Percentiles rank a stretch among this genome's conserved stretches.
Evolutionary conservation across 2,329 filamentous ascomycete genomes (phyloP).

Genomic region (Aureobasidium sp.): DNA sequence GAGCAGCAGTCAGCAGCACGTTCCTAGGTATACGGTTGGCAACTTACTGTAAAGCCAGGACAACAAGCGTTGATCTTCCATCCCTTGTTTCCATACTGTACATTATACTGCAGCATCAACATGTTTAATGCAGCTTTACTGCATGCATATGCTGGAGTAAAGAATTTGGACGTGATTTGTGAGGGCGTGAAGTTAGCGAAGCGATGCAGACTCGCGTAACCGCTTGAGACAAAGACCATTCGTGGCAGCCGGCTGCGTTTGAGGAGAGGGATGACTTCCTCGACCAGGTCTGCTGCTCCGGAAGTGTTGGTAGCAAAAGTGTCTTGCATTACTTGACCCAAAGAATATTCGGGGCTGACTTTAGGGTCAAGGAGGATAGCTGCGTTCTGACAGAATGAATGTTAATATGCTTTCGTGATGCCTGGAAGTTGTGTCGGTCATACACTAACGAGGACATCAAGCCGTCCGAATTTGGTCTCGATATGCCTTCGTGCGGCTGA

Average conservation of each 20-base stretch:
- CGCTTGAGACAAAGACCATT: slow-evolving; percentile 44
- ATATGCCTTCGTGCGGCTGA: neutral
- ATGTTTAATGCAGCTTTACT: slow-evolving; percentile 39
- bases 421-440: neutral
- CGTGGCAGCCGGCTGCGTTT: slow-evolving; percentile 40
- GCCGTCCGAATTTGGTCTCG: neutral
- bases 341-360: neutral
- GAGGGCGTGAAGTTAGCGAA: slow-evolving; percentile 36
- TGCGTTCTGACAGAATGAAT: neutral
- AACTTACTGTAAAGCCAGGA: slow-evolving; percentile 30
- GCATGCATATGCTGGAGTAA: slow-evolving; percentile 26
- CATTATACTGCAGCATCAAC: slow-evolving; percentile 39
- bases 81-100: slow-evolving; percentile 25
- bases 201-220: slow-evolving; percentile 27
- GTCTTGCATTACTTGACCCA: neutral
- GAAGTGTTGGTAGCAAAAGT: slow-evolving; percentile 39
- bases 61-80: slow-evolving; percentile 39
- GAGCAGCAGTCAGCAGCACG: neutral
- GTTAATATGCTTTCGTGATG: neutral
- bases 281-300: slow-evolving; percentile 37
- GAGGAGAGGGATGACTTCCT: slow-evolving; percentile 39
- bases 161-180: slow-evolving; percentile 19
- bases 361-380: neutral
- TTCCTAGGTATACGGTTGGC: neutral
- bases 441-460: neutral